These are phyloP conservation scores for Castanea sativa DNA, from an alignment of 306 rosid species.

Conservation along the genomic window DNA sequence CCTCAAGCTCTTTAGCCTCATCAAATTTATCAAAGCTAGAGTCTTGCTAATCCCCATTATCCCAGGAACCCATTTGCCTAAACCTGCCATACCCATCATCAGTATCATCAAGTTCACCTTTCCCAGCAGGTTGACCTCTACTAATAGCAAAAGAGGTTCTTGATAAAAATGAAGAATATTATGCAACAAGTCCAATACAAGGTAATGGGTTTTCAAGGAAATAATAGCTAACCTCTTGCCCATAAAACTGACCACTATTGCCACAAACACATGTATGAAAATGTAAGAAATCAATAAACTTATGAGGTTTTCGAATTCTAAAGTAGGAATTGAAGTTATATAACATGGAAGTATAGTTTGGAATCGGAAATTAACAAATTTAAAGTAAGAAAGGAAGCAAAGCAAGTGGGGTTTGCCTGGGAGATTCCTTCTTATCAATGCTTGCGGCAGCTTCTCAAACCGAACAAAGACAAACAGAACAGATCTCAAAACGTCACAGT, in stretches of 20 bases:
- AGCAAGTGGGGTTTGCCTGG: not conserved
- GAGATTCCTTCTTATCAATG: not conserved
- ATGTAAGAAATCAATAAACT: not conserved
- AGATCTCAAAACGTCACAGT: too few species aligned
- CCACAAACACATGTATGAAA: constrained; percentile 11
- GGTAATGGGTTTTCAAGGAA: constrained; percentile 23
- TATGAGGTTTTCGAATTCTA: constrained; percentile 9
- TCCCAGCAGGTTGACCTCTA: constrained; percentile 21
- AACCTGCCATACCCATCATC: constrained; percentile 21
- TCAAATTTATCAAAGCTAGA: constrained; percentile 13
- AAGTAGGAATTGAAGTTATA: not conserved
- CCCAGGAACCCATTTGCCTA: constrained; percentile 33
- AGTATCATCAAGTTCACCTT: constrained; percentile 10
- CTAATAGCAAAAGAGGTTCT: constrained; percentile 20
- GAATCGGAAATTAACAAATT: too few species aligned
- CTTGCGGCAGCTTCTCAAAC: not conserved
- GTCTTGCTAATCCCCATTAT: constrained; percentile 22
- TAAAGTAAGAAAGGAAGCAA: not conserved
- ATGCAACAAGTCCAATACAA: constrained; percentile 3
- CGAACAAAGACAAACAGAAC: too few species aligned
- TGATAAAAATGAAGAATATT: constrained; percentile 33
- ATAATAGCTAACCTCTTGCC: constrained; percentile 15
- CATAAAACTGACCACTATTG: constrained; percentile 16
- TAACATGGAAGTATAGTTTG: constrained; percentile 6
- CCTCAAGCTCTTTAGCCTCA: constrained; percentile 19